Conservation (phyloP, 1,284 basidiomycete genomes). For the Polyporus tsugae region DNA sequence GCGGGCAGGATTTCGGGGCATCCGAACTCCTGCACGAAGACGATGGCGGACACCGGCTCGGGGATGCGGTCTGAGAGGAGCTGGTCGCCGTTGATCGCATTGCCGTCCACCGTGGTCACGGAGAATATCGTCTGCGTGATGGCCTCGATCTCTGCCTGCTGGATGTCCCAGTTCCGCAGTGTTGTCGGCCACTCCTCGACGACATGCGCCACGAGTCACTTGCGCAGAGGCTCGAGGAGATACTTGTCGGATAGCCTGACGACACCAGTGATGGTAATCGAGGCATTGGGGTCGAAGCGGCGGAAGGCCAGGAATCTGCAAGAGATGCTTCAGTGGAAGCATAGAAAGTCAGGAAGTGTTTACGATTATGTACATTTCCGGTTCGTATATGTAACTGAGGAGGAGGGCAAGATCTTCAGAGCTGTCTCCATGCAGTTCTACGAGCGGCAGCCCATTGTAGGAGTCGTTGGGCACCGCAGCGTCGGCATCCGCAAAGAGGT, state of each 20-base stretch:
- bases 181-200: neutral
- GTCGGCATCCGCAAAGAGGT: neutral
- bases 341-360: too few relatives aligned
- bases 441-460: neutral
- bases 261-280: neutral
- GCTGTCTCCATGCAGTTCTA: neutral
- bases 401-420: slow-evolving; percentile 1
- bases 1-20: slow-evolving; percentile 60
- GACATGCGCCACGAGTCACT: slow-evolving; percentile 3
- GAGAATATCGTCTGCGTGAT: neutral
- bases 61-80: slow-evolving; percentile 23
- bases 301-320: neutral
- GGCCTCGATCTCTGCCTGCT: neutral
- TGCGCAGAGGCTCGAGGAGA: slow-evolving; percentile 4
- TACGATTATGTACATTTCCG: neutral
- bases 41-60: slow-evolving; percentile 59
- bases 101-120: neutral
- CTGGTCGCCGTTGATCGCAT: neutral
- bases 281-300: neutral
- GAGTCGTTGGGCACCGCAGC: neutral
- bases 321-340: neutral
- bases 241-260: slow-evolving; percentile 8
- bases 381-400: neutral
- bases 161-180: neutral
- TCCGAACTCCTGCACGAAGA: slow-evolving; percentile 65